Evolutionary conservation across 2,329 filamentous ascomycete species (phyloP), one percentile per base, ranked within the genome.

Genomic region (Ophiostoma quercus): DNA sequence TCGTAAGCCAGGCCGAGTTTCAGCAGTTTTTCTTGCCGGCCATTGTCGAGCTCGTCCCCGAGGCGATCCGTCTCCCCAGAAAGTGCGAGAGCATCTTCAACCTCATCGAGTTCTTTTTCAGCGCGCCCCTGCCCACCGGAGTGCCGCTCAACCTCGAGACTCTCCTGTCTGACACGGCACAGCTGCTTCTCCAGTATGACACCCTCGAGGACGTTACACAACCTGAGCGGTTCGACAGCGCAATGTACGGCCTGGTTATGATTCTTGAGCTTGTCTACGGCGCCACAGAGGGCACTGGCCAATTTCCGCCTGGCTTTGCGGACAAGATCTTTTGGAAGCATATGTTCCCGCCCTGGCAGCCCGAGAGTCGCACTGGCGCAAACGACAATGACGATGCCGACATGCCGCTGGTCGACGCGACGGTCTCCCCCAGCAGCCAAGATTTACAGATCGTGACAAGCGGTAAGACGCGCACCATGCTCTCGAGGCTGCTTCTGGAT

Each of bases 271-370:
- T 74, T 25, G 73, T 79, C 22, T 62, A 79, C 29, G 74, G 73
- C 51, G 72, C 71, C 22, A 51, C 68, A 0, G 54, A 75, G 32
- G 67, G 69, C 4, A 32, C 67, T 12, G 71, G 62, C 3, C 39
- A 68, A 69, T 62, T 34, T 1, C 11, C 43, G 11, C n/a, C 3
- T 4, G n/a, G 73, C 25, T 77, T 81, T 66, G 81, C 83, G 11
- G 80, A 81, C 68, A 78, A 79, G 2, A 76, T 93, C 0, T 87
- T 92, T 74, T 85, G 83, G 75, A 84, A 81, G 69, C 88, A 90
- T 74, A 80, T 93, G 0, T 92, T 92, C 73, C 90, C 90, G 0
- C 81, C 83, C 1, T 77, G 78, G 73, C 76, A 67, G 72, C 34
- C 73, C 73, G 16, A 71, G 39, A 72, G 75, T 69, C 71, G 76